Base-by-base conservation (phyloP, 371 early-diverging fungal species). In the Saksenaea oblongispora region DNA sequence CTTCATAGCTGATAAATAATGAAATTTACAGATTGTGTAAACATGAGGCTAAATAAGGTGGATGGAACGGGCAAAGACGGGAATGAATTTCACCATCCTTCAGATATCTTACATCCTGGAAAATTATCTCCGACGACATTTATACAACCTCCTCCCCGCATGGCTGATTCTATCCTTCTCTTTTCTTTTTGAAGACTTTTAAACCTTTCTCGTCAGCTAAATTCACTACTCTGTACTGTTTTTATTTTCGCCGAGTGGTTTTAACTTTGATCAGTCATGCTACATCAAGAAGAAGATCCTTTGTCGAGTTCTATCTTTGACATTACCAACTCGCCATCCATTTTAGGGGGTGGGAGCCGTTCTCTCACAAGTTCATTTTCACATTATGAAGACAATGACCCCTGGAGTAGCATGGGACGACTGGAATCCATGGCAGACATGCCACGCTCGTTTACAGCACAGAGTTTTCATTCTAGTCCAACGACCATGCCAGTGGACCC, bases 31-130 rank as follows among this genome's bases (percentile, higher is more conserved):
- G 3, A 47, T 22, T 22, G 24, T 47, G 51, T 47, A 47, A 47
- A 47, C 51, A 47, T 7, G 22, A 47, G 24, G 51, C 51, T 47
- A 47, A 47, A 47, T 47, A 22, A 5, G 51, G 51, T 47, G 18
- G 37, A 44, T 18, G 44, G 51, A 22, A 22, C 51, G 51, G 51
- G 51, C 51, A 47, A 47, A 47, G 51, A 47, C 51, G 51, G 51
- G 51, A 47, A 47, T 47, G 22, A 22, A 18, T 47, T 47, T 18
- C 27, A 47, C 22, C 51, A 22, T 18, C 51, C 51, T 47, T 22
- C 22, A 1, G n/a, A 18, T 47, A 9, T 18, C 10, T 47, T 17
- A n/a, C 22, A 5, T 17, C 5, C 51, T 22, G 24, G 51, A 22
- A 47, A 39, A 14, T 47, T 47, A 47, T 47, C 51, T 47, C 51